phyloP scores from a whole-genome alignment of 208 protist genomes.

The Trypanosoma brucei region DNA sequence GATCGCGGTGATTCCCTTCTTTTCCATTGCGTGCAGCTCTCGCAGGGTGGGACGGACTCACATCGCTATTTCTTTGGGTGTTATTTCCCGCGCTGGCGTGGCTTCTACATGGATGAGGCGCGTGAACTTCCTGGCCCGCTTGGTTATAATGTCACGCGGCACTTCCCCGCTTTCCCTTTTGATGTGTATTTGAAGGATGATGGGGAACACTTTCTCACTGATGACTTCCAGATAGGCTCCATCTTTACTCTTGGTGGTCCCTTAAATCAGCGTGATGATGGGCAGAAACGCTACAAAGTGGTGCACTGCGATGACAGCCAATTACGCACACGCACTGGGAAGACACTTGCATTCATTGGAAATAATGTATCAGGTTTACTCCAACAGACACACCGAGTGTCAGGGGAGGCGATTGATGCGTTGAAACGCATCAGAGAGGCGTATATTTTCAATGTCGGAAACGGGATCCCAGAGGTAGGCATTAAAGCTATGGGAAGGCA shows the following conservation, averaged over 20 bases:
- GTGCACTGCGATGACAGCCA: slow-evolving; percentile 66
- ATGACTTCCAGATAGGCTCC: slow-evolving; percentile 76
- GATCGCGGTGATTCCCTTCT: slow-evolving; percentile 75
- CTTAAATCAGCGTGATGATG: slow-evolving; percentile 83
- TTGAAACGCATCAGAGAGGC: slow-evolving; percentile 67
- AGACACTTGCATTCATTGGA: slow-evolving; percentile 20
- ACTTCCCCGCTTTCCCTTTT: slow-evolving; percentile 78
- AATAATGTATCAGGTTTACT: slow-evolving; percentile 26
- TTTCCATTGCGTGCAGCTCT: slow-evolving; percentile 81
- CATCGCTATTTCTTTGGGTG: slow-evolving; percentile 86
- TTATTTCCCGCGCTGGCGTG: slow-evolving; percentile 89
- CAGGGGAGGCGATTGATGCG: slow-evolving; percentile 33
- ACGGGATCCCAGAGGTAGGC: slow-evolving; percentile 84
- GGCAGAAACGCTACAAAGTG: slow-evolving; percentile 78
- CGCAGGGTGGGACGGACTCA: slow-evolving; percentile 53
- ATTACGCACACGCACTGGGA: slow-evolving; percentile 45
- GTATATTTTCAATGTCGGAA: slow-evolving; percentile 69
- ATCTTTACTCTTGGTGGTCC: slow-evolving; percentile 61
- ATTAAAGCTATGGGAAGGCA: slow-evolving; percentile 89
- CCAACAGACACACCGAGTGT: slow-evolving; percentile 50
- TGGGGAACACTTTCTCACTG: slow-evolving; percentile 73
- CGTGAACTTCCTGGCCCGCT: slow-evolving; percentile 73
- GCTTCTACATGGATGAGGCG: slow-evolving; percentile 89
- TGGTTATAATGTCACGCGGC: slow-evolving; percentile 62
- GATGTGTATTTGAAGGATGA: slow-evolving; percentile 77